Base-by-base conservation (phyloP, 305 asterid genomes). In the Ilex paraguariensis region DNA sequence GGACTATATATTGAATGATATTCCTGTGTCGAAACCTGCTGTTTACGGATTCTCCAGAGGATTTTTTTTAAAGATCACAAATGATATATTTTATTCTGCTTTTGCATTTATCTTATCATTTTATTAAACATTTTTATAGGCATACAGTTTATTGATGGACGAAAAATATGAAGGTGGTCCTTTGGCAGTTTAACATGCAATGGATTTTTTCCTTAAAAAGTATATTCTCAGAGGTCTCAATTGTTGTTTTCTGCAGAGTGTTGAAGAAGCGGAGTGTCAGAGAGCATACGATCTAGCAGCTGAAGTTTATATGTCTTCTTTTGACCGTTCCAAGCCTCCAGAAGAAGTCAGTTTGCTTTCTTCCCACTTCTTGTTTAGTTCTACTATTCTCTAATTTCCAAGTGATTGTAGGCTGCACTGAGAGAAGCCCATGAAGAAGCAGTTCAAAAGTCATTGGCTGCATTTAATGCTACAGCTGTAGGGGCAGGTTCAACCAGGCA, bases 251-350 rank as follows among this genome's bases (percentile, higher is more conserved):
- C 7, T 66, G 68, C 79, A 93, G 99, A 90, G 95, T 69, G 96
- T 90, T 64, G 96, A 90, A 84, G 99, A 93, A 83, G 87, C 97
- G 55, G 99, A 93, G 75, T 90, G 99, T 67, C 96, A 84, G 68
- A 87, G 95, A 76, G 97, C 96, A 6, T 90, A 80, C 73, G 97
- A 93, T 65, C 45, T 75, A 69, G 95, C 84, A 63, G 76, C 89
- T 68, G 96, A 93, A 68, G 74, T 45, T 15, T 93, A 90, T 73
- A 83, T 84, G 91, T 70, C 91, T 61, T 59, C 83, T 16, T 84
- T 87, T 76, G 85, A 93, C 80, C 91, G 88, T 64, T 79, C 88
- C 36, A 87, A 74, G 77, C 91, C 88, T 69, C 95, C 97, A 2
- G 97, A 93, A 63, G 99, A 93, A 78, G 99, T 93, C 76, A 76